These are phyloP conservation scores for Quercus ilex DNA, from an alignment of 306 rosid genomes.

Conservation along the genomic window DNA sequence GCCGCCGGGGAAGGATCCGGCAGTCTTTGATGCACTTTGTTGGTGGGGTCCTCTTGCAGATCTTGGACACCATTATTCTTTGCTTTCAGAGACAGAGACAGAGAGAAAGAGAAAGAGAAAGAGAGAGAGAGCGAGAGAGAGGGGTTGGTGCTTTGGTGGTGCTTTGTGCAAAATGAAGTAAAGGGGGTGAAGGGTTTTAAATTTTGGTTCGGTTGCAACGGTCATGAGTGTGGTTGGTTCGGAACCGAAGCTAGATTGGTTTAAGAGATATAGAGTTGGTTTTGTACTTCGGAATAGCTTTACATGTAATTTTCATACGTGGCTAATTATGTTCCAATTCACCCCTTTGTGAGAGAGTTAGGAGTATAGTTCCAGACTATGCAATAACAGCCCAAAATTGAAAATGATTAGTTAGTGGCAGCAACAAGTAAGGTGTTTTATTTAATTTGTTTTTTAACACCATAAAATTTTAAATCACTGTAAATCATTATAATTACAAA, in stretches of 20 bases:
- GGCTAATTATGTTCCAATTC: not conserved
- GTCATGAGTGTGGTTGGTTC: slow-evolving; percentile 44
- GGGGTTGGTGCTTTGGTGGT: no score
- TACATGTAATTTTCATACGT: not conserved
- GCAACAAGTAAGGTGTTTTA: accelerated
- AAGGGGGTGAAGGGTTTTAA: slow-evolving; percentile 23
- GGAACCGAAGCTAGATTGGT: slow-evolving; percentile 51
- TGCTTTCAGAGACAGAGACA: not conserved
- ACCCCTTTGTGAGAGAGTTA: no score
- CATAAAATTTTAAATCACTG: no score
- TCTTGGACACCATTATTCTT: slow-evolving; percentile 67
- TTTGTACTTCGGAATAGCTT: not conserved
- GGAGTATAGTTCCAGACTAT: accelerated
- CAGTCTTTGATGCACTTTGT: slow-evolving; percentile 45
- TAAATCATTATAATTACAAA: no score
- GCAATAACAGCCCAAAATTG: accelerated
- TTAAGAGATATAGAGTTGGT: not conserved
- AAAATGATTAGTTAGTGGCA: no score
- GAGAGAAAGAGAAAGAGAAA: not conserved
- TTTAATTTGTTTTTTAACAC: no score
- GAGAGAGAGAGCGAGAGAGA: not conserved
- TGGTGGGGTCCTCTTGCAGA: slow-evolving; percentile 51
- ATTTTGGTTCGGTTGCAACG: slow-evolving; percentile 73
- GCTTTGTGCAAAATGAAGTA: not conserved
- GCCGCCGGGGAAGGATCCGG: slow-evolving; percentile 40